These are phyloP conservation scores for Pleurotus cornucopiae DNA, from an alignment of 768 basidiomycete species.

Conservation along the genomic window DNA sequence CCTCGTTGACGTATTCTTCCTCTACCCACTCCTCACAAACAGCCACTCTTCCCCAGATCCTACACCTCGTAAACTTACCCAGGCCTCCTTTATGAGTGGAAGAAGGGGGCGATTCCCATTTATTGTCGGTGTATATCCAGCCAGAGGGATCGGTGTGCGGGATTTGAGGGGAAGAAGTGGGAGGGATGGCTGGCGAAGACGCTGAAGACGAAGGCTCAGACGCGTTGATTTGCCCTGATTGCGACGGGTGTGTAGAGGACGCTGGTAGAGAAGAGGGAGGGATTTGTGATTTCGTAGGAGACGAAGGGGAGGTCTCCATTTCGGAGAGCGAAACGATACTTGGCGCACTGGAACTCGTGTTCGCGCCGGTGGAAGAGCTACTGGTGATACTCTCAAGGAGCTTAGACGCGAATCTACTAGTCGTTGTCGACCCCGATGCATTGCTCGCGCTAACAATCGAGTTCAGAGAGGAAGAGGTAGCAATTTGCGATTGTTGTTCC, in stretches of 20 bases:
- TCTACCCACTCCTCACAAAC: slow-evolving; percentile 71
- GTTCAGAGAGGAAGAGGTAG: too few species aligned
- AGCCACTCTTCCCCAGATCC: slow-evolving; percentile 86
- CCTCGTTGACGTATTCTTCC: too few species aligned
- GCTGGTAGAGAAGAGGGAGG: too few species aligned
- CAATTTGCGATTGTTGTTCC: slow-evolving; percentile 7
- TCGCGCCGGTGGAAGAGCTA: background rate
- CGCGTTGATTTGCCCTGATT: background rate
- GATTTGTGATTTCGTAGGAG: too few species aligned
- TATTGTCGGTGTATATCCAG: slow-evolving; percentile 94
- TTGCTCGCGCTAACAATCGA: background rate
- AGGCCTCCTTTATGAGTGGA: slow-evolving; percentile 63
- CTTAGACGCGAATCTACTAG: background rate
- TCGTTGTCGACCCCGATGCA: background rate
- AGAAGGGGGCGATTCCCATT: slow-evolving; percentile 68
- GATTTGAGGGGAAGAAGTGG: slow-evolving; percentile 40
- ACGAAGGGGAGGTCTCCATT: background rate
- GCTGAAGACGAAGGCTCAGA: background rate
- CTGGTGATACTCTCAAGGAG: background rate
- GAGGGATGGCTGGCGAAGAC: slow-evolving; percentile 16
- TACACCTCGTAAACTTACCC: slow-evolving; percentile 87
- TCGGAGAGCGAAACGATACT: background rate
- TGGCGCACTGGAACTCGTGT: background rate
- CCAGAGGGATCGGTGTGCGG: slow-evolving; percentile 77
- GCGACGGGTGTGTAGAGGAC: slow-evolving; percentile 13